Base-by-base conservation (phyloP, 305 asterid genomes). In the Coffea humblotiana region DNA sequence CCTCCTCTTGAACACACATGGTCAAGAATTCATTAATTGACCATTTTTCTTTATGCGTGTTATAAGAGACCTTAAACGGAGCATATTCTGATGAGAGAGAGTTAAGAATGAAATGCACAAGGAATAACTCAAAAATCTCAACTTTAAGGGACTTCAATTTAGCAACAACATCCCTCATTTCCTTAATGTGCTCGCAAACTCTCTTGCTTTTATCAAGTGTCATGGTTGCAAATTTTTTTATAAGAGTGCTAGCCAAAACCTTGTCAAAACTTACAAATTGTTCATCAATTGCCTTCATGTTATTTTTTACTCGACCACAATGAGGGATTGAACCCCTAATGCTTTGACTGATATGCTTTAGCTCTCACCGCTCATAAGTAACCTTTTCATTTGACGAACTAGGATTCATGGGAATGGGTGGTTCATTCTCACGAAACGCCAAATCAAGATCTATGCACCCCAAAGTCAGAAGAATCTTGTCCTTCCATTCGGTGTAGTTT, bases 101-200 rank as follows among this genome's bases (percentile, higher is more conserved):
- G 32, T 32, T 32, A 2, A 32, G 32, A 32, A 32, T 32, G 32
- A 32, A 32, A 32, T 32, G 32, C 32, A 32, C 32, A 32, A 32
- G 32, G 32, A 32, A 78, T 11, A 27, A 40, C 45, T 78, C 71
- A n/a, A 35, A 70, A 13, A 19, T 51, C 40, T 37, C 45, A 21
- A 69, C 71, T 16, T 71, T 45, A 25, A 71, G 11, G 25, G 43
- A n/a, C 5, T 56, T 71, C 1, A 71, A 10, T 56, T 71, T 23
- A 70, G 61, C 61, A n/a, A 10, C 72, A 56, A 78, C 11, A 25
- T 71, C 82, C 29, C 71, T 25, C 81, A 74, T 80, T 7, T 68
- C 60, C 45, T 21, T 73, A 4, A 80, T 80, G 45, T 80, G 74
- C 43, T 74, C 71, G 51, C 40, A 27, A 79, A 74, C 75, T 13